Conservation (phyloP, 2,329 filamentous ascomycete genomes). For the Xylariomycetidae sp. region DNA sequence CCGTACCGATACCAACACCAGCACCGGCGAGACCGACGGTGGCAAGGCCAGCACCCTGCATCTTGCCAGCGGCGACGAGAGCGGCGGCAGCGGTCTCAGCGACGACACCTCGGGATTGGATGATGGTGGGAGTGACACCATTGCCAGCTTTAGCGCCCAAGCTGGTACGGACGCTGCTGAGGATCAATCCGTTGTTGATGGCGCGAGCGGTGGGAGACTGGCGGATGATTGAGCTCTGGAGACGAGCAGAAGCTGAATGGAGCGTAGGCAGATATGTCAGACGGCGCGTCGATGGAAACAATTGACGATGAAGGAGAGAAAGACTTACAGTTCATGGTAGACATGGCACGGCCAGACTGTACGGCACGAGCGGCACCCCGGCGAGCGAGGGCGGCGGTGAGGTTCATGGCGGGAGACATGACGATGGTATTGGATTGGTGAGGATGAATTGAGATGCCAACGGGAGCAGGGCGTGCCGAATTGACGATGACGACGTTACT, state of each 20-base stretch:
- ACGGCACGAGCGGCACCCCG: conserved; percentile 16
- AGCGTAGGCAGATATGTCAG: conserved; percentile 1
- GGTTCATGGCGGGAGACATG: conserved; percentile 18
- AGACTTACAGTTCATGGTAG: conserved; percentile 14
- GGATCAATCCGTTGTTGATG: conserved; percentile 16
- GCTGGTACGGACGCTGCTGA: conserved; percentile 15
- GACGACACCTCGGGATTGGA: conserved; percentile 22
- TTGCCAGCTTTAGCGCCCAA: conserved; percentile 8
- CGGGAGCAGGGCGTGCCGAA: neutral
- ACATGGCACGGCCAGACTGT: conserved; percentile 16
- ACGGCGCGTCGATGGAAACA: conserved; percentile 13
- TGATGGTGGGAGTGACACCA: conserved; percentile 14
- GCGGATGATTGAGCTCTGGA: conserved; percentile 22
- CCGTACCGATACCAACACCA: conserved; percentile 42
- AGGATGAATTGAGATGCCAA: neutral
- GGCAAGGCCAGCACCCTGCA: conserved; percentile 12
- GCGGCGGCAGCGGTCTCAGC: conserved; percentile 21
- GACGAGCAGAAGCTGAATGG: conserved; percentile 12
- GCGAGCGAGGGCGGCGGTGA: conserved; percentile 16
- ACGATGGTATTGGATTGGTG: conserved; percentile 5
- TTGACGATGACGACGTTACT: neutral
- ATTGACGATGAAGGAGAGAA: conserved; percentile 1
- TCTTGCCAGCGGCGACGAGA: conserved; percentile 8
- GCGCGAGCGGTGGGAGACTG: conserved; percentile 13
- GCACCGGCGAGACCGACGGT: conserved; percentile 25